Percentiles rank a stretch among this genome's conserved stretches.
Evolutionary conservation across 495 filamentous ascomycete species (phyloP).

Genomic region (Penicillium goetzii): DNA sequence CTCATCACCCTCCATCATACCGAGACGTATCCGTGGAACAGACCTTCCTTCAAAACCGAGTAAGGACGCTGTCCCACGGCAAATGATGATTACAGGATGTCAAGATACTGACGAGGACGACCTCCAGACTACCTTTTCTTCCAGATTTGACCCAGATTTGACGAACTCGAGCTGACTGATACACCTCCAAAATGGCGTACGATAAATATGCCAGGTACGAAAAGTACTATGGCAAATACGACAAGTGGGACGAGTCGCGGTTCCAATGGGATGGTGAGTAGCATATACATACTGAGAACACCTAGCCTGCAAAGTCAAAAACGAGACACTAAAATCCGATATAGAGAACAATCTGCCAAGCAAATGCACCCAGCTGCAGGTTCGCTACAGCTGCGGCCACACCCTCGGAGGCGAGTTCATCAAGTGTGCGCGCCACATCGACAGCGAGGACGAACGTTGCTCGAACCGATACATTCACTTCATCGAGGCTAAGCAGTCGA

Average conservation of each 20-base stretch:
- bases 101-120: neutral
- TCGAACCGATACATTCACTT: constrained; percentile 7
- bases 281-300: neutral
- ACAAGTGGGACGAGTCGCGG: constrained; percentile 7
- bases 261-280: constrained; percentile 3
- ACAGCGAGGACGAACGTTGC: constrained; percentile 26
- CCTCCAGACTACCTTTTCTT: neutral
- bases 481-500: constrained; percentile 23
- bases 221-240: constrained; percentile 8
- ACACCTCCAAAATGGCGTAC: neutral
- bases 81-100: neutral
- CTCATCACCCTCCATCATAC: too few species aligned
- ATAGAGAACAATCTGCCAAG: constrained; percentile 1
- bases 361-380: constrained; percentile 24
- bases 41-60: neutral
- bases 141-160: too few species aligned
- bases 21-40: too few species aligned
- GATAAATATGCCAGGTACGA: constrained; percentile 7
- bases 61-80: neutral
- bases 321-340: neutral
- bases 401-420: constrained; percentile 27
- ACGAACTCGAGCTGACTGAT: neutral
- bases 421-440: constrained; percentile 24
- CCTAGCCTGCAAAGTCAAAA: neutral
- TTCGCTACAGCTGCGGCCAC: constrained; percentile 30